Evolutionary conservation across 352 stramenopile genomes (phyloP).

Genomic region (Thraustotheca clavata): DNA sequence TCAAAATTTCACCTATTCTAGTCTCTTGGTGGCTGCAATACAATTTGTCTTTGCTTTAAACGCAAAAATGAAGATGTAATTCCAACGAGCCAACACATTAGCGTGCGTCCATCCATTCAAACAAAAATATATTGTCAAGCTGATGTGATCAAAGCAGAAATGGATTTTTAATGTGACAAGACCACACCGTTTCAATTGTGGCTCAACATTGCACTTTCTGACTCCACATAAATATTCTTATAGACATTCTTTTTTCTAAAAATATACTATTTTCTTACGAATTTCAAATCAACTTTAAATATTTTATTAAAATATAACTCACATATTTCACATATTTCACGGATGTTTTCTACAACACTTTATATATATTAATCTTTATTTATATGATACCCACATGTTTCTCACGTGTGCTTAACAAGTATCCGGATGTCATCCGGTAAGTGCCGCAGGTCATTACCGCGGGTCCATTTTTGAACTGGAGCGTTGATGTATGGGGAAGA

Average conservation of each 20-base stretch:
- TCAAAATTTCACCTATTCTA: neutral
- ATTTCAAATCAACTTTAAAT: no score
- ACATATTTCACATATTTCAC: no score
- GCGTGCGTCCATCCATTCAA: neutral
- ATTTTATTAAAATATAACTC: no score
- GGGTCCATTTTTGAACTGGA: neutral
- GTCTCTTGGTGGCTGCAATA: conserved; percentile 1
- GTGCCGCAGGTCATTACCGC: no score
- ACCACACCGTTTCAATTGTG: neutral
- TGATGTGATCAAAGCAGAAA: neutral
- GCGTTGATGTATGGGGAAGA: conserved; percentile 36
- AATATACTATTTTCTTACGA: no score
- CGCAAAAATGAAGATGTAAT: conserved; percentile 20
- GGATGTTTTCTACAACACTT: no score
- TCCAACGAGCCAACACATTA: neutral
- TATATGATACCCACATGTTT: no score
- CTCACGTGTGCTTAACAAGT: no score
- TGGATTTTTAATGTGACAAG: neutral
- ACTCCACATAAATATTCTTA: conserved; percentile 10
- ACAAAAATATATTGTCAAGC: conserved; percentile 17
- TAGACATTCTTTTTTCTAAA: no score
- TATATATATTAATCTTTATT: no score
- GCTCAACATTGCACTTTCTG: no score
- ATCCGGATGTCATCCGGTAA: no score
- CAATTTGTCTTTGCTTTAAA: conserved; percentile 17